Conservation (phyloP, 768 basidiomycete species). For the Tulasnella sp. region DNA sequence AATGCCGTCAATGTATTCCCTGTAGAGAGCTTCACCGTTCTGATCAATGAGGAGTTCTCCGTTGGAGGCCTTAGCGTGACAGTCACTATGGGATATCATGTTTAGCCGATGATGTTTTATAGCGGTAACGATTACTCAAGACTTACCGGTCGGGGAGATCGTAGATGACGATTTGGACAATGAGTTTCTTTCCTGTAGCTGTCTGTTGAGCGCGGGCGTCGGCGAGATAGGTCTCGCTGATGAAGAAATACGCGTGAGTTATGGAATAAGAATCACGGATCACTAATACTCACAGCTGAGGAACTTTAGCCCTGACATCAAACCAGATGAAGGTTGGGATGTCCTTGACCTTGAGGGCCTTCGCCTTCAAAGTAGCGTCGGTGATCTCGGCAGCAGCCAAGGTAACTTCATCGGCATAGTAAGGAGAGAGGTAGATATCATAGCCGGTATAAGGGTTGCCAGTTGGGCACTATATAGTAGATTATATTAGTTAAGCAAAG, state of each 20-base stretch:
- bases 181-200: constrained; percentile 35
- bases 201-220: constrained; percentile 34
- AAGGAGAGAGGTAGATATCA: constrained; percentile 40
- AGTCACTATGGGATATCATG: constrained; percentile 31
- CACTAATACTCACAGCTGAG: no score
- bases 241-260: no score
- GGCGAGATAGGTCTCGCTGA: constrained; percentile 46
- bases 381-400: constrained; percentile 40
- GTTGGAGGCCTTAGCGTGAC: constrained; percentile 50
- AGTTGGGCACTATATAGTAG: constrained; percentile 19
- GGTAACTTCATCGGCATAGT: constrained; percentile 41
- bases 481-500: no score
- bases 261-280: no score
- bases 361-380: constrained; percentile 38
- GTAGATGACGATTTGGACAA: constrained; percentile 32
- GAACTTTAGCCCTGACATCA: constrained; percentile 42
- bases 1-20: constrained; percentile 48
- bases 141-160: constrained; percentile 42
- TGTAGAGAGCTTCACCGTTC: constrained; percentile 42
- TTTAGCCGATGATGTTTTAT: constrained; percentile 18
- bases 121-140: constrained; percentile 49
- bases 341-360: constrained; percentile 40
- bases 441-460: constrained; percentile 44
- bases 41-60: constrained; percentile 51
- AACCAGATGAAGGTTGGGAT: constrained; percentile 41